Base-by-base conservation (phyloP, 306 rosid genomes). In the Urtica urens region DNA sequence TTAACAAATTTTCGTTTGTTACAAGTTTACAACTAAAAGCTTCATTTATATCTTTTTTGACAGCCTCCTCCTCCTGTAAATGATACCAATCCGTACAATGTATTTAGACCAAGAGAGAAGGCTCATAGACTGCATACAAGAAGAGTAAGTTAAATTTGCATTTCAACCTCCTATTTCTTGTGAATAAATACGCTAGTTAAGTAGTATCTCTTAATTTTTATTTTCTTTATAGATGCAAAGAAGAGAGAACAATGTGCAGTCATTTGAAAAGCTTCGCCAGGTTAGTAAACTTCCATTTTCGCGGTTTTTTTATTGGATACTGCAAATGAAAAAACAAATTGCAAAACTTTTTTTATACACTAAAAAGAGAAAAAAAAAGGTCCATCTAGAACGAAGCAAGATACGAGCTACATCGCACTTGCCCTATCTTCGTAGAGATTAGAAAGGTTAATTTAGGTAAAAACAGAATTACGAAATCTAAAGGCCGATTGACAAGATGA, bases 231-330 rank as follows among this genome's bases (percentile, higher is more conserved):
- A 87, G 96, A 87, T 83, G 96, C 96, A 87, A 69, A 78, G 96
- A 70, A 80, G 96, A 74, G 96, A 87, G 65, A 87, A 87, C 80
- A 87, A 83, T 69, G 93, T 87, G 62, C 96, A 83, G 78, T 83
- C 96, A 51, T 87, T 87, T 75, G 96, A 87, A 75, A 87, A 80
- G 94, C 94, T 87, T 75, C 96, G 96, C 62, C 96, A 83, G 94
- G 96, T 87, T 43, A 60, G 63, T 55, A 14, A 23, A 35, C 13
- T 51, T 53, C 46, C 38, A 27, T 30, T 49, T 46, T 5, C 51
- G 4, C 18, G 7, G 15, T 49, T 5, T 28, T 49, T 15, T 16
- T 49, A 18, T 11, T 15, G 3, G 1, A 14, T 10, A 14, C 4
- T 7, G 15, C 18, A 17, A 41, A 15, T 17, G 10, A 15, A 11